These are phyloP conservation scores for Suillus subaureus DNA, from an alignment of 768 basidiomycete species.

Conservation along the genomic window DNA sequence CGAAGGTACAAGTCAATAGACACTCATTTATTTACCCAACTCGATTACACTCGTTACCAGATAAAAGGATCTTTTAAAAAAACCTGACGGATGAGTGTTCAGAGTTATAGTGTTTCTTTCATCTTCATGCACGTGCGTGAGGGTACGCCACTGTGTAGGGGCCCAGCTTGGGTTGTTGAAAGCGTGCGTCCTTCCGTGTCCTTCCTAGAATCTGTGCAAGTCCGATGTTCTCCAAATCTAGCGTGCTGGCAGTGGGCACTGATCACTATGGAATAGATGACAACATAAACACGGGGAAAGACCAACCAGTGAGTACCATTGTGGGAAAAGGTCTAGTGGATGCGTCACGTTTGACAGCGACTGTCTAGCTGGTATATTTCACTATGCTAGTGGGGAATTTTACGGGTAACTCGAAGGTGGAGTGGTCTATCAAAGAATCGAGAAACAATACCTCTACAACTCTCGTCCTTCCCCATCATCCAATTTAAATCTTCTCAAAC, in stretches of 20 bases:
- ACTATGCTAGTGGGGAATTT: not conserved
- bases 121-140: not conserved
- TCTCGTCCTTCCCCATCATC: conserved; percentile 35
- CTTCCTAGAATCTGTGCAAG: not conserved
- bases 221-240: not conserved
- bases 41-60: too few species aligned
- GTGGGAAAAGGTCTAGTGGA: too few species aligned
- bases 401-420: not conserved
- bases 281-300: not conserved
- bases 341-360: too few species aligned
- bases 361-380: not conserved
- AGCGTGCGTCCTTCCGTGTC: not conserved
- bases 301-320: too few species aligned
- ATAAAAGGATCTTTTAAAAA: too few species aligned
- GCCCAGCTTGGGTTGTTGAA: too few species aligned
- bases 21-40: too few species aligned
- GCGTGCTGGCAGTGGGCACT: not conserved
- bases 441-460: conserved; percentile 5
- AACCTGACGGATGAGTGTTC: too few species aligned
- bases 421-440: not conserved
- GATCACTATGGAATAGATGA: not conserved
- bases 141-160: not conserved
- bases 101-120: not conserved
- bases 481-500: conserved; percentile 43
- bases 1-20: too few species aligned